Evolutionary conservation across 2,329 filamentous ascomycete species (phyloP).

Genomic region (Gaeumannomyces sp.): DNA sequence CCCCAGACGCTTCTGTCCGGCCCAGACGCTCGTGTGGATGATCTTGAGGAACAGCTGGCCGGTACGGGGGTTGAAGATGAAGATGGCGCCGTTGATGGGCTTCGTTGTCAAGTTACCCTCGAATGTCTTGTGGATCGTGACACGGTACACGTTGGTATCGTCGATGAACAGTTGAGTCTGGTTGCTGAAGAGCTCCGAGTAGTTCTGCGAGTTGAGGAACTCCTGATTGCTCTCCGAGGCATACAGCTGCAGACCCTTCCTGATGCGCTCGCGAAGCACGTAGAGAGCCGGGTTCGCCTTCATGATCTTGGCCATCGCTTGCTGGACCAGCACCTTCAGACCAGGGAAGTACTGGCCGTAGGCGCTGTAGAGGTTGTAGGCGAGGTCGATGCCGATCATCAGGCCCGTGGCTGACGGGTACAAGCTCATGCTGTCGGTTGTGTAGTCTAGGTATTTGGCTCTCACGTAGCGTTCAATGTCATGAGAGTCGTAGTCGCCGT

Average conservation of each 20-base stretch:
- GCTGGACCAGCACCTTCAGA: slow-evolving; percentile 88
- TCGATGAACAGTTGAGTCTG: slow-evolving; percentile 99
- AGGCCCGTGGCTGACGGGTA: slow-evolving; percentile 94
- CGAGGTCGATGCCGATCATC: slow-evolving; percentile 96
- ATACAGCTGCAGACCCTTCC: slow-evolving; percentile 96
- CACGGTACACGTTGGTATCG: slow-evolving; percentile 98
- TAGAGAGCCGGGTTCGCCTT: slow-evolving; percentile 97
- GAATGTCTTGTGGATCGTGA: slow-evolving; percentile 99
- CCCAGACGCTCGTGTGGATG: slow-evolving; percentile 98
- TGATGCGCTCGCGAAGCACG: slow-evolving; percentile 92
- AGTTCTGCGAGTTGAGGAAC: slow-evolving; percentile 98
- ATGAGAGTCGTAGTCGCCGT: slow-evolving; percentile 94
- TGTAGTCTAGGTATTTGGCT: slow-evolving; percentile 98
- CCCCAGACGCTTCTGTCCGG: slow-evolving; percentile 96
- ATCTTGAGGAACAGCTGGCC: slow-evolving; percentile 98
- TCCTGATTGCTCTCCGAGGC: slow-evolving; percentile 98
- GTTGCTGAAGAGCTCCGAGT: slow-evolving; percentile 98
- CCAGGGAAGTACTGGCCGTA: slow-evolving; percentile 99
- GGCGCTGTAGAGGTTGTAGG: slow-evolving; percentile 96
- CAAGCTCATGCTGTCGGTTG: slow-evolving; percentile 96
- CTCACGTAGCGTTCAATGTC: slow-evolving; percentile 97
- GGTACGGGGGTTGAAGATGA: slow-evolving; percentile 99
- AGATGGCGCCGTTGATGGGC: slow-evolving; percentile 98
- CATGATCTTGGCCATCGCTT: slow-evolving; percentile 99
- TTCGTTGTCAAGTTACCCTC: slow-evolving; percentile 99